Conservation (phyloP, 2,329 filamentous ascomycete genomes). For the Aspergillus sp. region DNA sequence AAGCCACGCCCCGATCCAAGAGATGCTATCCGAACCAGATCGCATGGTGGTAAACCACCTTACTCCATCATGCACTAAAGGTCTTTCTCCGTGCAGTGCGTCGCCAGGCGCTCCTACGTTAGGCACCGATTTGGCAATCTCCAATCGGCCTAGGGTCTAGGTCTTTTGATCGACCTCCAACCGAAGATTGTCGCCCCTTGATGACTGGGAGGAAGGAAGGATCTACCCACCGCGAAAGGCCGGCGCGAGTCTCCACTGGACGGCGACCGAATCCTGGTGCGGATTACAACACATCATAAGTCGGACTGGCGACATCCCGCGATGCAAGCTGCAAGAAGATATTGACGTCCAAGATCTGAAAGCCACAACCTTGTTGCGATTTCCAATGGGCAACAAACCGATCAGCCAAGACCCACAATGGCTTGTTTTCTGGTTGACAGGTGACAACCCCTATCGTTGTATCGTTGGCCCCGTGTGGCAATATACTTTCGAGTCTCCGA, state of each 20-base stretch:
- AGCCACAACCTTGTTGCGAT: constrained; percentile 6
- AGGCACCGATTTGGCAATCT: background rate
- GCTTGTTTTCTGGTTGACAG: background rate
- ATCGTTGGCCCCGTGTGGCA: background rate
- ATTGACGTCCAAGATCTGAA: constrained; percentile 2
- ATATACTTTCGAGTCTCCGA: background rate
- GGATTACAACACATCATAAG: constrained; percentile 3
- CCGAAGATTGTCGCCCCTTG: background rate
- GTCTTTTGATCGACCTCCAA: background rate
- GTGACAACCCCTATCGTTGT: background rate
- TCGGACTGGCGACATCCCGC: background rate
- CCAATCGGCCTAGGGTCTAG: background rate
- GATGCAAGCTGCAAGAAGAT: background rate
- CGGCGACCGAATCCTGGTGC: constrained; percentile 5
- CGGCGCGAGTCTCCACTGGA: background rate
- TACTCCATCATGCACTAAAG: background rate
- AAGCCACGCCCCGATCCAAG: background rate
- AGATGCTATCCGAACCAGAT: background rate
- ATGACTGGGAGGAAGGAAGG: background rate
- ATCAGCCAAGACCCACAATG: background rate
- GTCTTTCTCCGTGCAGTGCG: background rate
- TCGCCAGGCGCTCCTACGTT: background rate
- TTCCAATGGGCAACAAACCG: background rate
- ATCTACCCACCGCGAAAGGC: background rate
- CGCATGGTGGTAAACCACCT: background rate